These are phyloP conservation scores for Hypoxylon fuscum DNA, from an alignment of 495 filamentous ascomycete species.

Conservation along the genomic window DNA sequence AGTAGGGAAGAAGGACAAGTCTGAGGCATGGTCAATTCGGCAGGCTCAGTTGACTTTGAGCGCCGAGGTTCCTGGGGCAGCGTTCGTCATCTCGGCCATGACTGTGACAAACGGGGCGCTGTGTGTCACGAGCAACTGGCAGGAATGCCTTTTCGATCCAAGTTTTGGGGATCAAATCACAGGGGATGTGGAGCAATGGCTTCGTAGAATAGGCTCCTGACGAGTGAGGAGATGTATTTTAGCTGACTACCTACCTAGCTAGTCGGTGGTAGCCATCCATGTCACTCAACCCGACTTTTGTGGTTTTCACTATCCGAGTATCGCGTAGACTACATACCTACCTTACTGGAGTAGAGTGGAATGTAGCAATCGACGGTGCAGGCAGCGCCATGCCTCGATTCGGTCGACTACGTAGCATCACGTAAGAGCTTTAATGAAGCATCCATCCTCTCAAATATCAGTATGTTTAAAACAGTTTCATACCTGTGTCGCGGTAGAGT, in stretches of 20 bases:
- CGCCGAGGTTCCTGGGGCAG: not conserved
- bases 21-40: not conserved
- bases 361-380: not conserved
- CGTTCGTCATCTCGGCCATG: not conserved
- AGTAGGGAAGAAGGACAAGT: not conserved
- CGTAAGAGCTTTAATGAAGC: no score
- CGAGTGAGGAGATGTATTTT: not conserved
- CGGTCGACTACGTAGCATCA: no score
- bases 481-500: no score
- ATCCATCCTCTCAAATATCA: no score
- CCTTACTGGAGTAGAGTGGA: not conserved
- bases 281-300: not conserved
- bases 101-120: not conserved
- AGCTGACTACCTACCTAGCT: not conserved
- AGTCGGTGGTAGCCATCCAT: not conserved
- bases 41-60: not conserved
- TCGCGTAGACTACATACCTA: not conserved
- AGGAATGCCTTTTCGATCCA: not conserved
- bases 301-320: not conserved
- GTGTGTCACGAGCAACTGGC: not conserved
- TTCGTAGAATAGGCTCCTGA: not conserved
- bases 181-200: not conserved
- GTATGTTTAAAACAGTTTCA: no score
- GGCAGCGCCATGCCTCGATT: not conserved
- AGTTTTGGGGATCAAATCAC: not conserved